phyloP scores from a whole-genome alignment of 2,329 filamentous ascomycete species.

The Penicillium sp. region DNA sequence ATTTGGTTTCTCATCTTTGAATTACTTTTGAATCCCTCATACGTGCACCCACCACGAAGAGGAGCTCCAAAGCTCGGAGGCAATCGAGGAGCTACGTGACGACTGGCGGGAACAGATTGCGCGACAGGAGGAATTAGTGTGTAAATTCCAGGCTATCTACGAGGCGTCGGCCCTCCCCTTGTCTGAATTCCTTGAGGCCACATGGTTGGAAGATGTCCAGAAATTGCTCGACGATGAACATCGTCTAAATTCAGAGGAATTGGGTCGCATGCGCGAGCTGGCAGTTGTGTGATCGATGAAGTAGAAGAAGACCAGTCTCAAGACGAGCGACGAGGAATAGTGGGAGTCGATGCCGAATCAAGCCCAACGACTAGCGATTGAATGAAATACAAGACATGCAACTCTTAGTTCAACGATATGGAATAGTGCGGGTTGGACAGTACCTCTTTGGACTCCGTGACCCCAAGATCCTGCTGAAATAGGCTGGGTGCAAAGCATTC shows the following conservation, averaged over 20 bases:
- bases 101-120: background rate
- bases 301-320: background rate
- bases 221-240: background rate
- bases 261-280: background rate
- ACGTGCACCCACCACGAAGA: background rate
- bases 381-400: too few species aligned
- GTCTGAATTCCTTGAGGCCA: background rate
- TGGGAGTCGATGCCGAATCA: background rate
- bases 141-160: background rate
- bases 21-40: background rate
- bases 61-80: background rate
- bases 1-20: background rate
- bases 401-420: background rate
- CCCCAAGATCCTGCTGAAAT: too few species aligned
- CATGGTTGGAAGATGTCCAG: background rate
- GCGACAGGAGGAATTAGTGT: background rate
- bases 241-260: background rate
- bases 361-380: background rate
- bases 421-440: background rate
- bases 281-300: background rate
- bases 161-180: background rate
- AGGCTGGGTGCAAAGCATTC: too few species aligned
- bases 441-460: too few species aligned
- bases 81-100: background rate
- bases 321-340: background rate